Evolutionary conservation across 2,329 filamentous ascomycete species (phyloP).

Genomic region (Plenodomus lindquistii): DNA sequence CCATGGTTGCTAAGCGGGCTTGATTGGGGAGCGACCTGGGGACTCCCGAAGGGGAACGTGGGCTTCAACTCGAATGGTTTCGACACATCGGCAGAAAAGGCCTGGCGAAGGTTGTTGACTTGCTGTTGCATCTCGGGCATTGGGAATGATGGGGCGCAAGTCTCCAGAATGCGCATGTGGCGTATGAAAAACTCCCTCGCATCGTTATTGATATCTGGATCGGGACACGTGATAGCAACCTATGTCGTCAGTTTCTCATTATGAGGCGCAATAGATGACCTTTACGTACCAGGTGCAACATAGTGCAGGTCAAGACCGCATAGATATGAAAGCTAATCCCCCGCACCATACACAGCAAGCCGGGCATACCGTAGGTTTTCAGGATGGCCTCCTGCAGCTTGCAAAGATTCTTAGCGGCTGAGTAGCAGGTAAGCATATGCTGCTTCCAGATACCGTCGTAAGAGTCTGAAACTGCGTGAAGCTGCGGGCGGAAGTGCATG

Average conservation of each 20-base stretch:
- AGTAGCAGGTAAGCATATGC: conserved; percentile 84
- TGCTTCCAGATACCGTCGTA: conserved; percentile 82
- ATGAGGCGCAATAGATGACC: not conserved
- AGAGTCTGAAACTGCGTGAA: conserved; percentile 74
- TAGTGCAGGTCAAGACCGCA: conserved; percentile 84
- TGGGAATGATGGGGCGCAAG: conserved; percentile 79
- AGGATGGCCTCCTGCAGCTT: conserved; percentile 83
- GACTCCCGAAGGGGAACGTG: conserved; percentile 84
- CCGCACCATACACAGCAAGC: conserved; percentile 87
- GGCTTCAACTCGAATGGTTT: conserved; percentile 89
- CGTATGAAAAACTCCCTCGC: conserved; percentile 87
- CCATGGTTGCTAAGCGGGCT: conserved; percentile 63
- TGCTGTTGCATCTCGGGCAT: conserved; percentile 90
- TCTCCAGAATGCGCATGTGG: conserved; percentile 92
- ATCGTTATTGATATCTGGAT: conserved; percentile 82
- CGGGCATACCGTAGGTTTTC: conserved; percentile 74
- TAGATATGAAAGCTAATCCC: conserved; percentile 98
- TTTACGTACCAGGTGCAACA: conserved; percentile 83
- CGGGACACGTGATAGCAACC: conserved; percentile 92
- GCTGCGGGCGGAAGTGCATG: conserved; percentile 83
- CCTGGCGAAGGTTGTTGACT: conserved; percentile 84
- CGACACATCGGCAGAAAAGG: conserved; percentile 83
- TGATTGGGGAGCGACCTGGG: conserved; percentile 63
- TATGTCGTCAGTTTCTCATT: conserved; percentile 39
- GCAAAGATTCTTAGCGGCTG: conserved; percentile 82